phyloP scores from a whole-genome alignment of 306 rosid species.

The Casuarina glauca region DNA sequence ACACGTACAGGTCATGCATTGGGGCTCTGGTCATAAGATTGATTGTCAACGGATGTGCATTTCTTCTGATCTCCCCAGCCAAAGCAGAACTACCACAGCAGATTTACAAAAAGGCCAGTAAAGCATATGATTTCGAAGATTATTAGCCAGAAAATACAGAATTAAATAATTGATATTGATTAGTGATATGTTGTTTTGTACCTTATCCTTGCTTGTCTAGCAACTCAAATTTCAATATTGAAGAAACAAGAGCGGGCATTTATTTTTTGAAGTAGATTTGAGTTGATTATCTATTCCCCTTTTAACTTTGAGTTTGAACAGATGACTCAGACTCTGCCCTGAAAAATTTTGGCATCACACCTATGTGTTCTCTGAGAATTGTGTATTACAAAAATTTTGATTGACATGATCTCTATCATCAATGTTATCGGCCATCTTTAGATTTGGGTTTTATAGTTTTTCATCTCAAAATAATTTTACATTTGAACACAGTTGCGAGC shows the following conservation, averaged over 20 bases:
- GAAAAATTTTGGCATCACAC: neutral
- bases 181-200: neutral
- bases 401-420: neutral
- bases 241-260: neutral
- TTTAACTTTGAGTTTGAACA: neutral
- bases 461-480: neutral
- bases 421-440: neutral
- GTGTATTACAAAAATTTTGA: neutral
- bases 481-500: conserved; percentile 46
- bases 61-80: conserved; percentile 39
- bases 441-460: neutral
- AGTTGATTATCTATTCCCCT: too few relatives aligned
- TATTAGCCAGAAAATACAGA: neutral
- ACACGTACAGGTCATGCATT: conserved; percentile 56
- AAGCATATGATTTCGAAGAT: conserved; percentile 13
- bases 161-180: neutral
- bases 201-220: neutral
- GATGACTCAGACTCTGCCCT: neutral
- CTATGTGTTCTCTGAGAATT: neutral
- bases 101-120: conserved; percentile 50
- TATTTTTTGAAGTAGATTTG: too few relatives aligned
- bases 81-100: conserved; percentile 16
- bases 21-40: conserved; percentile 64
- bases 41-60: conserved; percentile 56
- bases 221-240: neutral